phyloP scores from a whole-genome alignment of 2,329 filamentous ascomycete genomes.

The Exophiala mesophila region DNA sequence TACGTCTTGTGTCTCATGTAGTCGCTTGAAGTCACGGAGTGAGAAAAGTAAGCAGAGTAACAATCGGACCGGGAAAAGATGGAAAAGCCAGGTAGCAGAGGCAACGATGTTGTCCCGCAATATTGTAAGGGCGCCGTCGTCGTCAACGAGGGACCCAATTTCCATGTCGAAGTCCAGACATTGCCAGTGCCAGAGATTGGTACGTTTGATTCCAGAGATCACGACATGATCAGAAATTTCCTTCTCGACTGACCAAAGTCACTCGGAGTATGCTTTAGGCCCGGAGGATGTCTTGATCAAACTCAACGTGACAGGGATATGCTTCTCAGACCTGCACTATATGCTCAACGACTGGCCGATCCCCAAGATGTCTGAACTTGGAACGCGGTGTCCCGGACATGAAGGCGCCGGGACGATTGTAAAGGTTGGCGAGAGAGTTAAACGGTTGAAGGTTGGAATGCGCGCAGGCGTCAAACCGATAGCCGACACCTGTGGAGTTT shows the following conservation, averaged over 20 bases:
- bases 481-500: slow-evolving; percentile 47
- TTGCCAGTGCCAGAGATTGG: slow-evolving; percentile 17
- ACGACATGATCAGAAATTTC: not conserved
- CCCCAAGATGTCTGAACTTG: slow-evolving; percentile 41
- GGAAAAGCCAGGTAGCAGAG: too few species aligned
- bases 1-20: too few species aligned
- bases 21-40: too few species aligned
- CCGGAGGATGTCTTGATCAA: slow-evolving; percentile 53
- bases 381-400: slow-evolving; percentile 46
- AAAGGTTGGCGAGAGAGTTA: slow-evolving; percentile 50
- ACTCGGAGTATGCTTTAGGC: too few species aligned
- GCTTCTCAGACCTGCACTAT: slow-evolving; percentile 54
- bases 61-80: too few species aligned
- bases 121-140: not conserved
- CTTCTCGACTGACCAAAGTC: not conserved
- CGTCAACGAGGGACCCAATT: slow-evolving; percentile 15
- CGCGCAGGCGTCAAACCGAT: slow-evolving; percentile 50
- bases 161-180: slow-evolving; percentile 13
- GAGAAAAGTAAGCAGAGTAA: too few species aligned
- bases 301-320: slow-evolving; percentile 55
- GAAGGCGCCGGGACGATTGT: slow-evolving; percentile 57
- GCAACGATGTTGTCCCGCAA: too few species aligned
- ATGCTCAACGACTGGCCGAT: slow-evolving; percentile 51
- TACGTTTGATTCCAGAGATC: too few species aligned
- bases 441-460: slow-evolving; percentile 50